A percentile compares a stretch with the other conserved stretches of the same genome.
Evolutionary conservation across 2,329 filamentous ascomycete species (phyloP).

Genomic region (Hypoxylon sp.): DNA sequence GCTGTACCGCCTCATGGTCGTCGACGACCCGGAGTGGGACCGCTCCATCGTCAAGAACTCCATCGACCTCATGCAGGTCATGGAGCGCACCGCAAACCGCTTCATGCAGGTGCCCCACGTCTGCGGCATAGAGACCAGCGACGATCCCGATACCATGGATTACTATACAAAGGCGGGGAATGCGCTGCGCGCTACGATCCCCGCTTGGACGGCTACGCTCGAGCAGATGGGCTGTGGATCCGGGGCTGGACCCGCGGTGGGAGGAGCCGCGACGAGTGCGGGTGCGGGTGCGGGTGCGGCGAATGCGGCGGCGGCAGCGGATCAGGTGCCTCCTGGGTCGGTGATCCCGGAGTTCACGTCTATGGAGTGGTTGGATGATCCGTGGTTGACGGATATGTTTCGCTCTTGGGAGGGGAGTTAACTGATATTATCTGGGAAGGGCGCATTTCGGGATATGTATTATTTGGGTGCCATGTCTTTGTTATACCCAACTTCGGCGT

Average conservation of each 20-base stretch:
- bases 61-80: slow-evolving; percentile 45
- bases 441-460: not conserved
- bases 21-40: slow-evolving; percentile 52
- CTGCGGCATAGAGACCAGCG: slow-evolving; percentile 43
- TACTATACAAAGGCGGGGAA: slow-evolving; percentile 47
- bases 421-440: not conserved
- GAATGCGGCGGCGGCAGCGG: not conserved
- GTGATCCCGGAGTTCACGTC: slow-evolving; percentile 42
- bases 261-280: not conserved
- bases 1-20: slow-evolving; percentile 50
- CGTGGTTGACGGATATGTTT: slow-evolving; percentile 48
- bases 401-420: slow-evolving; percentile 36
- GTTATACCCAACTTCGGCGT: slow-evolving; percentile 35
- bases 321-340: slow-evolving; percentile 27
- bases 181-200: slow-evolving; percentile 44
- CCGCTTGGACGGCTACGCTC: slow-evolving; percentile 46
- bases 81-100: slow-evolving; percentile 42
- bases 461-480: slow-evolving; percentile 2
- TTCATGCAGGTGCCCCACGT: slow-evolving; percentile 42
- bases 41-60: slow-evolving; percentile 35
- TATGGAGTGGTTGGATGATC: slow-evolving; percentile 50
- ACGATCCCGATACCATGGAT: slow-evolving; percentile 27
- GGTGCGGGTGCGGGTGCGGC: slow-evolving; percentile 4
- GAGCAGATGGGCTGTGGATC: slow-evolving; percentile 38
- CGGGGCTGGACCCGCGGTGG: not conserved